These are phyloP conservation scores for Ilyonectria destructans DNA, from an alignment of 2,329 filamentous ascomycete genomes.

Conservation along the genomic window DNA sequence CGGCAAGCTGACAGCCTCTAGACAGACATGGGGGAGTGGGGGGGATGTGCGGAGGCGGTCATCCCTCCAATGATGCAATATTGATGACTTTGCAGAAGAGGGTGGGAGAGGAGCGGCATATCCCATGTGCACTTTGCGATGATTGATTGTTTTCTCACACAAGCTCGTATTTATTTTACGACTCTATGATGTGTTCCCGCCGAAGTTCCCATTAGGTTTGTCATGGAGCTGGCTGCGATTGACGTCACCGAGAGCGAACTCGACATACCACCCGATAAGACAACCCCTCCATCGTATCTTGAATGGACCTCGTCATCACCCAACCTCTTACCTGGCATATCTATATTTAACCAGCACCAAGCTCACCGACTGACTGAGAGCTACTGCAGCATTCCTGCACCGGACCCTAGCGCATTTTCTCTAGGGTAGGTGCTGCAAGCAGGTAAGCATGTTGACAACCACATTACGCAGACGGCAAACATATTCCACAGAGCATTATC, in stretches of 20 bases:
- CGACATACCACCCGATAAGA: neutral
- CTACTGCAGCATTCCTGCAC: neutral
- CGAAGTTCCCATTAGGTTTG: no score
- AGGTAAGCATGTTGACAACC: neutral
- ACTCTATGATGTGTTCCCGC: neutral
- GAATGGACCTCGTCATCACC: no score
- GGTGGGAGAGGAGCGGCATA: constrained; percentile 3
- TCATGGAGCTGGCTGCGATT: neutral
- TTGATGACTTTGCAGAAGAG: constrained; percentile 17
- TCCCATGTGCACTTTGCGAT: neutral
- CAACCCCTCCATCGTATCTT: no score
- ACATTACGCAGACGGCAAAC: neutral
- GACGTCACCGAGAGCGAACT: neutral
- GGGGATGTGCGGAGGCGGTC: constrained; percentile 1
- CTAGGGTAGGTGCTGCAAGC: neutral
- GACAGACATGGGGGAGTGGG: neutral
- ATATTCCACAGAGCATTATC: neutral
- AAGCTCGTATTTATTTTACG: neutral
- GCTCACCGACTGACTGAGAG: neutral
- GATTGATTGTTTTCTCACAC: constrained; percentile 10
- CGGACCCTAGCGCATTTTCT: neutral
- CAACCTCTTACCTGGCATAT: neutral
- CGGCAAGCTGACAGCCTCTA: constrained; percentile 6
- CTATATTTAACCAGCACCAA: neutral
- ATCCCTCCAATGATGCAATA: constrained; percentile 22